Evolutionary conservation across 768 basidiomycete species (phyloP).

Genomic region (Myochromella boudieri): DNA sequence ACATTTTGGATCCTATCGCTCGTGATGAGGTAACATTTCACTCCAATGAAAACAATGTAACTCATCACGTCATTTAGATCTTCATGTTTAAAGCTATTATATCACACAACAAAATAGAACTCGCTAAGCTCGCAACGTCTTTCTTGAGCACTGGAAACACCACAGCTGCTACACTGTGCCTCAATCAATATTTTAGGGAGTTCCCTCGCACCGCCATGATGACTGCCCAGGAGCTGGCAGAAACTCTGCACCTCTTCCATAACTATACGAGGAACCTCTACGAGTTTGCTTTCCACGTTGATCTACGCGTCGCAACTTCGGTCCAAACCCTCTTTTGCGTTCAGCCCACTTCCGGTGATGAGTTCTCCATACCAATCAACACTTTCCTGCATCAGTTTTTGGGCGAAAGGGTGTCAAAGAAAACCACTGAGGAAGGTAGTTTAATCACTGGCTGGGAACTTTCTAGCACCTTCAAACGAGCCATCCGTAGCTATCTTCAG

Average conservation of each 20-base stretch:
- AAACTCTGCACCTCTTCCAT: conserved; percentile 32
- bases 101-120: conserved; percentile 18
- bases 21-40: not conserved
- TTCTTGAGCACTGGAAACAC: conserved; percentile 28
- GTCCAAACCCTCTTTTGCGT: conserved; percentile 37
- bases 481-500: conserved; percentile 26
- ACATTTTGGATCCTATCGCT: conserved; percentile 5
- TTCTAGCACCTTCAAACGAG: conserved; percentile 18
- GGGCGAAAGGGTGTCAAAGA: conserved; percentile 2
- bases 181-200: conserved; percentile 39
- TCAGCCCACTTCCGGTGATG: conserved; percentile 23
- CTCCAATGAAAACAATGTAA: not conserved
- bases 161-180: conserved; percentile 39
- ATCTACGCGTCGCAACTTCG: conserved; percentile 22
- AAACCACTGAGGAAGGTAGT: not conserved
- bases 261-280: conserved; percentile 33
- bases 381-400: conserved; percentile 22
- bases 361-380: conserved; percentile 23
- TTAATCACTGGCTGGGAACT: conserved; percentile 21
- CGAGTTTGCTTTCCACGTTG: conserved; percentile 22
- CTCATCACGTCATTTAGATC: conserved; percentile 1
- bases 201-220: conserved; percentile 24
- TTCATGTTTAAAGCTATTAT: conserved; percentile 21
- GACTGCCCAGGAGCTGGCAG: conserved; percentile 24
- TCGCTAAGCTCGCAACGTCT: conserved; percentile 29